A percentile compares a stretch with the other conserved stretches of the same genome.
Conservation (phyloP, 2,329 filamentous ascomycete genomes). For the Sclerotinia sclerotiorum region DNA sequence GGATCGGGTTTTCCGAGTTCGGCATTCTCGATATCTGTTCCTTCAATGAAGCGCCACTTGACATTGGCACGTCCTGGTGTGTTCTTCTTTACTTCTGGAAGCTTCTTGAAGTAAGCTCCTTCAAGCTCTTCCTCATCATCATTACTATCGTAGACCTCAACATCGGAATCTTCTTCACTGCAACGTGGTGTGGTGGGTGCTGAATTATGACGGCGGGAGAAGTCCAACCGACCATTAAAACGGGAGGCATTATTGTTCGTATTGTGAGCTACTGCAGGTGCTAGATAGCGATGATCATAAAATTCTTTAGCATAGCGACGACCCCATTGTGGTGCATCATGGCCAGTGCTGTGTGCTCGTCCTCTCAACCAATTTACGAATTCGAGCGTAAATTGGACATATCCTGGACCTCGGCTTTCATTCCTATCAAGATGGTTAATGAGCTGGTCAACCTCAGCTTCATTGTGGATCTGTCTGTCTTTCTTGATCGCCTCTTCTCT, state of each 20-base stretch:
- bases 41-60: slow-evolving; percentile 5
- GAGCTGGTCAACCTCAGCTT: not conserved
- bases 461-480: not conserved
- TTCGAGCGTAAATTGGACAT: slow-evolving; percentile 4
- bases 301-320: not conserved
- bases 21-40: slow-evolving; percentile 1
- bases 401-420: slow-evolving; percentile 16
- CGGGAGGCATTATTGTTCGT: not conserved
- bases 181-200: not conserved
- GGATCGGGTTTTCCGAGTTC: not conserved
- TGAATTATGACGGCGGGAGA: not conserved
- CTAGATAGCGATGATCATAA: not conserved
- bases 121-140: not conserved
- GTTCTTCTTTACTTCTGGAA: slow-evolving; percentile 12
- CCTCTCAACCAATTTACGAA: not conserved
- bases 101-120: not conserved
- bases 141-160: slow-evolving; percentile 6
- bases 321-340: slow-evolving; percentile 3
- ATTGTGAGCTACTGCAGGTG: fast-evolving
- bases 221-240: not conserved
- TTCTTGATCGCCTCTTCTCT: not conserved
- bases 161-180: not conserved
- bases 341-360: not conserved
- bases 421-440: not conserved
- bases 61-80: slow-evolving; percentile 14